Conservation (phyloP, 108 stramenopile species). For the Schizochytrium sp. region DNA sequence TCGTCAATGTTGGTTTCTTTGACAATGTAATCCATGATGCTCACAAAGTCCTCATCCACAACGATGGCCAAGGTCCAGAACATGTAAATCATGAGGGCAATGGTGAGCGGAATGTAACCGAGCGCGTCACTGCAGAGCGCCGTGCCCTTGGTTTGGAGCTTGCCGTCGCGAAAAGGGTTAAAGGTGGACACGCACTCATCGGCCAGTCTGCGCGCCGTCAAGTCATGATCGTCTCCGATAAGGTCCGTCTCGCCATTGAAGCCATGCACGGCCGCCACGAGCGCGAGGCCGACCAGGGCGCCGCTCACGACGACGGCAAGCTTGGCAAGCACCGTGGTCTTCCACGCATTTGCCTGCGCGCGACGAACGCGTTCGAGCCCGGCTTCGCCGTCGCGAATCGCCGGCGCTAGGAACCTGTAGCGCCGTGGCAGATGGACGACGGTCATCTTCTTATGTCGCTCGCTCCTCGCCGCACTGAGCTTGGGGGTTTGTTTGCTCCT, state of each 20-base stretch:
- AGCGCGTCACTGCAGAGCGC: neutral
- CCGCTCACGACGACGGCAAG: neutral
- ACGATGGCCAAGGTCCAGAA: slow-evolving; percentile 71
- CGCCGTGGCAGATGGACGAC: neutral
- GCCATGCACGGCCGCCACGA: neutral
- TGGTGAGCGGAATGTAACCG: slow-evolving; percentile 26
- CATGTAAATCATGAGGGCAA: slow-evolving; percentile 62
- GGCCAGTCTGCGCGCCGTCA: neutral
- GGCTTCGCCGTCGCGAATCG: neutral
- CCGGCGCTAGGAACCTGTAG: neutral
- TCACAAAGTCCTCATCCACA: slow-evolving; percentile 75
- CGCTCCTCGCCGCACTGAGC: no score
- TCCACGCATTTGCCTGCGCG: neutral
- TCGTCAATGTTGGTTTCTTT: slow-evolving; percentile 52
- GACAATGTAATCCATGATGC: slow-evolving; percentile 66
- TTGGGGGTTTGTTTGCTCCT: no score
- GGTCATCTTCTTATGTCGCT: neutral
- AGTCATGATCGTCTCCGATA: no score
- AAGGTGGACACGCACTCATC: neutral
- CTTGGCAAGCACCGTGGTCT: neutral
- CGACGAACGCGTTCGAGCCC: neutral
- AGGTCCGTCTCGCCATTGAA: no score
- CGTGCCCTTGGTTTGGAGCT: neutral
- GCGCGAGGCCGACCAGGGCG: neutral
- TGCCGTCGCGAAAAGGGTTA: neutral